A percentile compares a stretch with the other conserved stretches of the same genome.
Conservation (phyloP, 2,329 filamentous ascomycete species). For the Trematosphaeria pertusa region DNA sequence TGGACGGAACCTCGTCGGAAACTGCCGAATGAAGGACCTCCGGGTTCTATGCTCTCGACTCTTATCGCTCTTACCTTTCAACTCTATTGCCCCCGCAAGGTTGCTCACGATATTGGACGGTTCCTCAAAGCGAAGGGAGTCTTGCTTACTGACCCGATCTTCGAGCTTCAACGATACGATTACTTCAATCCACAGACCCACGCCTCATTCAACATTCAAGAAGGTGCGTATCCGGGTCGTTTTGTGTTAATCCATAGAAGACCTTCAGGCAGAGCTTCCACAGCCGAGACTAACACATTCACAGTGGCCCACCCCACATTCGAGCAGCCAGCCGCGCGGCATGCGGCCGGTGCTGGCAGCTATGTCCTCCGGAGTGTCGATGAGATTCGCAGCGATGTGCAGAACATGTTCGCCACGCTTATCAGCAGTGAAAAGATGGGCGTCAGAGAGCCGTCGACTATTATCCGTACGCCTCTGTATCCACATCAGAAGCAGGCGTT, state of each 20-base stretch:
- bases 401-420: constrained; percentile 86
- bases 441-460: constrained; percentile 69
- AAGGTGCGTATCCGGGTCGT: constrained; percentile 15
- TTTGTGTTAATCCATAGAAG: no score
- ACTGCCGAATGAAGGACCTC: constrained; percentile 62
- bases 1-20: constrained; percentile 73
- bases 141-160: constrained; percentile 68
- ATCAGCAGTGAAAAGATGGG: constrained; percentile 77
- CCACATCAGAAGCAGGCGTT: constrained; percentile 90
- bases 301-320: no score
- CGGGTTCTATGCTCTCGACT: constrained; percentile 25
- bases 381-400: constrained; percentile 83
- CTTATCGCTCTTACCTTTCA: constrained; percentile 69
- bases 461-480: constrained; percentile 73
- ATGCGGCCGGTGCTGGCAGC: constrained; percentile 7
- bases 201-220: constrained; percentile 15
- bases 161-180: constrained; percentile 69
- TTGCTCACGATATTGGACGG: constrained; percentile 69
- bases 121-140: constrained; percentile 71
- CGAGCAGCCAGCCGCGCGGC: constrained; percentile 26
- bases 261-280: no score
- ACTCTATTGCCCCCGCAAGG: constrained; percentile 77
- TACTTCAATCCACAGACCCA: constrained; percentile 76
- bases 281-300: no score
- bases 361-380: constrained; percentile 72